phyloP scores from a whole-genome alignment of 495 filamentous ascomycete species.

The Ramalina intermedia region DNA sequence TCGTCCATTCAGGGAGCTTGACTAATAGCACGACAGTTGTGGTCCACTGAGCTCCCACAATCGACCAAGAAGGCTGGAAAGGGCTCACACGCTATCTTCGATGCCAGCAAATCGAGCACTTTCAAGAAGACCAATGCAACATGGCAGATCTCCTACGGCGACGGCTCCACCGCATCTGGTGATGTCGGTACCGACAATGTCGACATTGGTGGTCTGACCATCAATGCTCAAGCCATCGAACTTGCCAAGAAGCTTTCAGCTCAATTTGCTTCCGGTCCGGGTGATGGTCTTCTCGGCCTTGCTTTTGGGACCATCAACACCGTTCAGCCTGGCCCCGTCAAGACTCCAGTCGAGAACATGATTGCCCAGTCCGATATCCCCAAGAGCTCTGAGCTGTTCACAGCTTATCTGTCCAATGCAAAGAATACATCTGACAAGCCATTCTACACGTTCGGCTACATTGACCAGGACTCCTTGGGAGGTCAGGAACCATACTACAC shows the following conservation, averaged over 20 bases:
- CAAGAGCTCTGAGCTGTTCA: slow-evolving; percentile 51
- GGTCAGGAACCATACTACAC: slow-evolving; percentile 38
- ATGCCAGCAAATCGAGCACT: slow-evolving; percentile 46
- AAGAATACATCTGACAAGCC: slow-evolving; percentile 38
- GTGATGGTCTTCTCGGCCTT: slow-evolving; percentile 65
- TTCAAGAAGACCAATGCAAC: slow-evolving; percentile 36
- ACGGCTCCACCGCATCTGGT: slow-evolving; percentile 56
- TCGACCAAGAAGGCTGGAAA: slow-evolving; percentile 21
- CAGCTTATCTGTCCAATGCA: slow-evolving; percentile 52
- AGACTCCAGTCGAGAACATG: slow-evolving; percentile 69
- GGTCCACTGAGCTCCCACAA: slow-evolving; percentile 41
- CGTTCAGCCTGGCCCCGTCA: slow-evolving; percentile 42
- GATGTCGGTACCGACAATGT: slow-evolving; percentile 56
- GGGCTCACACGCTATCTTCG: slow-evolving; percentile 33
- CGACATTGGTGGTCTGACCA: slow-evolving; percentile 48
- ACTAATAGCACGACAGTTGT: slow-evolving; percentile 32
- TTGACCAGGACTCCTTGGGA: slow-evolving; percentile 50
- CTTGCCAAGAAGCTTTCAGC: slow-evolving; percentile 49
- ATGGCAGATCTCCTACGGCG: slow-evolving; percentile 65
- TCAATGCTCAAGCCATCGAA: slow-evolving; percentile 57
- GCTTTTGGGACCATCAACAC: slow-evolving; percentile 60
- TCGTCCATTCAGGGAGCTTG: background rate
- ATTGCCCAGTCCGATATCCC: slow-evolving; percentile 52
- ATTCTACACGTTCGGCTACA: slow-evolving; percentile 72
- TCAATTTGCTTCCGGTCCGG: slow-evolving; percentile 41